These are phyloP conservation scores for Rhynchospora pubera DNA, from an alignment of 176 grass and related monocot genomes.

Conservation along the genomic window DNA sequence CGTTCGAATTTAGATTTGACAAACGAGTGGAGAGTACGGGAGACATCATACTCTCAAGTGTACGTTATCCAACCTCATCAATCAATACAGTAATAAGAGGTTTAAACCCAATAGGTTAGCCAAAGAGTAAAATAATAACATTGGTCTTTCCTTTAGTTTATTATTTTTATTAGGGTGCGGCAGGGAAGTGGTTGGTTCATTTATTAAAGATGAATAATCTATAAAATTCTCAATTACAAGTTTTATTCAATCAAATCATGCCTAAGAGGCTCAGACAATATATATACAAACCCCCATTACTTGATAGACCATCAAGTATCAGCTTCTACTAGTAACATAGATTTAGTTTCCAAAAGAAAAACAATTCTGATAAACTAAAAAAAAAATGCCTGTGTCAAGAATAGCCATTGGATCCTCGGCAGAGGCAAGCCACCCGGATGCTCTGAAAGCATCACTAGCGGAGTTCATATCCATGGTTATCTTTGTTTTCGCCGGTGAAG, in stretches of 20 bases:
- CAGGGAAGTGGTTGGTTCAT: not conserved
- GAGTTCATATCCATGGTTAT: constrained; percentile 42
- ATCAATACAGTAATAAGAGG: not conserved
- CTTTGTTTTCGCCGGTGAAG: constrained; percentile 45
- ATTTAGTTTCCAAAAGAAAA: not conserved
- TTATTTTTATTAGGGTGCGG: not conserved
- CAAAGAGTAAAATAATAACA: not conserved
- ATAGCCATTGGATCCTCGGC: constrained; percentile 27
- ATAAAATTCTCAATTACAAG: not conserved
- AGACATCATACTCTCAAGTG: no score
- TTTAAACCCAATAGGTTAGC: not conserved
- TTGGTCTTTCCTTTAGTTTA: not conserved
- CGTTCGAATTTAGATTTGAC: no score
- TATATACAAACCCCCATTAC: not conserved
- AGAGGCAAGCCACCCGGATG: constrained; percentile 28
- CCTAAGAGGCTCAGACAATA: not conserved
- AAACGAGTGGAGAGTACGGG: no score
- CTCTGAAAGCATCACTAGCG: constrained; percentile 29
- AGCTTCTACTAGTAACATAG: not conserved
- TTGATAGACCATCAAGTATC: not conserved
- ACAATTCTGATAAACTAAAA: not conserved
- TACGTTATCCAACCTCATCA: no score
- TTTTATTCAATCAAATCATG: not conserved
- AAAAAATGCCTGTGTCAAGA: constrained; percentile 26
- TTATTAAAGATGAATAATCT: not conserved